phyloP scores from a whole-genome alignment of 2,329 filamentous ascomycete genomes.

The Trichoderma sp. region DNA sequence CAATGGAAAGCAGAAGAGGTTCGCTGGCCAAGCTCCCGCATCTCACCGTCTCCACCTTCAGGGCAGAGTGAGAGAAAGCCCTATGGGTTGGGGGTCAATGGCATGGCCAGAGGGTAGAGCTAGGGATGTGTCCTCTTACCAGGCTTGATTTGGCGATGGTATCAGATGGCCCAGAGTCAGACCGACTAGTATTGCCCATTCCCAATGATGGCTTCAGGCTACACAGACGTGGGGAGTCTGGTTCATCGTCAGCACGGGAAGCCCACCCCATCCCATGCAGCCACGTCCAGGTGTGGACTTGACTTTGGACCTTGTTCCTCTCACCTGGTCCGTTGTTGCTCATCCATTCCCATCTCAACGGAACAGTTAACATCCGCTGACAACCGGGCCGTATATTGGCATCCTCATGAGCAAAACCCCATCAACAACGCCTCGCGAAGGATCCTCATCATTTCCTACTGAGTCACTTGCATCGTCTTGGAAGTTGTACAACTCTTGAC shows the following conservation, averaged over 20 bases:
- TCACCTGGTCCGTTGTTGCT: neutral
- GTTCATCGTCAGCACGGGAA: constrained; percentile 6
- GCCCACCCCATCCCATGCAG: constrained; percentile 1
- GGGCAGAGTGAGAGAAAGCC: neutral
- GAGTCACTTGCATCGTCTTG: neutral
- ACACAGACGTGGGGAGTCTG: neutral
- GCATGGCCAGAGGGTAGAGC: neutral
- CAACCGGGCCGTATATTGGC: neutral
- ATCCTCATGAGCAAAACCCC: neutral
- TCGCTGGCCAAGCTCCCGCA: neutral
- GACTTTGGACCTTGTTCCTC: neutral
- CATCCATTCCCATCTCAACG: neutral
- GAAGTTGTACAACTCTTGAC: neutral
- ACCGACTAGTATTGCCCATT: neutral
- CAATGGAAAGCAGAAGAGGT: no score
- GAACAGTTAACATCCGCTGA: constrained; percentile 4
- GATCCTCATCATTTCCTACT: neutral
- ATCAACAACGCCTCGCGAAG: constrained; percentile 13
- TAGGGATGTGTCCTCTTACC: neutral
- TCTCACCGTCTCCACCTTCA: neutral
- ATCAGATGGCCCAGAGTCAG: constrained; percentile 1
- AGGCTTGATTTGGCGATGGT: neutral
- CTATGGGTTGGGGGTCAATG: neutral
- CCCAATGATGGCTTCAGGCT: neutral
- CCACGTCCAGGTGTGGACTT: neutral